These are phyloP conservation scores for Aspergillus diversus DNA, from an alignment of 495 filamentous ascomycete genomes.

Conservation along the genomic window DNA sequence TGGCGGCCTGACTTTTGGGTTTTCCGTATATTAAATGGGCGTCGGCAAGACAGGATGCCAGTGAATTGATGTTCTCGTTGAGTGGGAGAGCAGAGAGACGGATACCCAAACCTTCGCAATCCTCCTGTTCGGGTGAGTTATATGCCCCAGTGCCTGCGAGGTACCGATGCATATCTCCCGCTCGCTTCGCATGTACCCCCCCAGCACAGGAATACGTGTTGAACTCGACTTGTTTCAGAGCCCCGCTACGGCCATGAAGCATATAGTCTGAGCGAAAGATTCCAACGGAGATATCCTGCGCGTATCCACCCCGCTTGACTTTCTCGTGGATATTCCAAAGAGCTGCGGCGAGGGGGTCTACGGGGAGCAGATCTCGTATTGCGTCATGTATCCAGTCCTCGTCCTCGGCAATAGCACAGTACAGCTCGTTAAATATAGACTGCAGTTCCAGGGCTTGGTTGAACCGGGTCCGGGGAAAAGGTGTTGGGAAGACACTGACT, in stretches of 20 bases:
- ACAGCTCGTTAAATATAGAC: slow-evolving; percentile 77
- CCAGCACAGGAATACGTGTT: slow-evolving; percentile 89
- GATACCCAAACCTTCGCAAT: slow-evolving; percentile 21
- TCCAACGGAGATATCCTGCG: slow-evolving; percentile 69
- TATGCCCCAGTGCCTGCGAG: slow-evolving; percentile 32
- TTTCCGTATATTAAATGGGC: slow-evolving; percentile 69
- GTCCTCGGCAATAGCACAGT: slow-evolving; percentile 74
- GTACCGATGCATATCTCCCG: slow-evolving; percentile 66
- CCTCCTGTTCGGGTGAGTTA: not conserved
- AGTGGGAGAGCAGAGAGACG: slow-evolving; percentile 55
- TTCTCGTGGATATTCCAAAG: slow-evolving; percentile 75
- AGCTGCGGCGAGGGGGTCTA: slow-evolving; percentile 70
- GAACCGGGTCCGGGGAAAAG: slow-evolving; percentile 73
- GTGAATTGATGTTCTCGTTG: slow-evolving; percentile 61
- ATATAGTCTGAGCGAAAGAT: slow-evolving; percentile 93
- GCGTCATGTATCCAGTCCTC: slow-evolving; percentile 64
- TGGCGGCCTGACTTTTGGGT: slow-evolving; percentile 32
- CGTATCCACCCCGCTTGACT: slow-evolving; percentile 65
- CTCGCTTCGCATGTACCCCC: slow-evolving; percentile 60
- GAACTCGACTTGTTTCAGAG: slow-evolving; percentile 87
- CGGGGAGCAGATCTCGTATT: slow-evolving; percentile 51
- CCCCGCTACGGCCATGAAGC: slow-evolving; percentile 56
- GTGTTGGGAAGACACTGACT: slow-evolving; percentile 79
- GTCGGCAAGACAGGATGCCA: slow-evolving; percentile 64
- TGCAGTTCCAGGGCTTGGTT: slow-evolving; percentile 69